These are phyloP conservation scores for Claviceps fusiformis DNA, from an alignment of 2,329 filamentous ascomycete genomes.

Conservation along the genomic window DNA sequence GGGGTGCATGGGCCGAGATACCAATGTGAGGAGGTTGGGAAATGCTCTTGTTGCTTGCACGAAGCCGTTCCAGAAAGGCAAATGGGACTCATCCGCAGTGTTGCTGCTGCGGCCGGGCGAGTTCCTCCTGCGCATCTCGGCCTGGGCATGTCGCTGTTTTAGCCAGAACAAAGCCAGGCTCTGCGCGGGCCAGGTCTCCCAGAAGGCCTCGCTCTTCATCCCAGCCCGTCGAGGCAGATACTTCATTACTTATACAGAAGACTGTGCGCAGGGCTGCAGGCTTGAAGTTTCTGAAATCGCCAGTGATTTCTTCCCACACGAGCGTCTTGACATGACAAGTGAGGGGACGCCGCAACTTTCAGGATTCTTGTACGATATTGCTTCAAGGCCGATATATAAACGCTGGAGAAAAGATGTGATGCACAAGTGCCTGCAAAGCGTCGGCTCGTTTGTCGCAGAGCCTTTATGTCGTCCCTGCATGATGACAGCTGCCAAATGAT, in stretches of 20 bases:
- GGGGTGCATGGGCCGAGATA: not conserved
- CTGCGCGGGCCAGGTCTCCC: not conserved
- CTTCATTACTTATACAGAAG: not conserved
- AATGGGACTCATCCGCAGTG: no score
- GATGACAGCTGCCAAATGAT: not conserved
- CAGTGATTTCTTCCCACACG: not conserved
- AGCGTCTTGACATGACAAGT: not conserved
- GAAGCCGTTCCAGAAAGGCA: not conserved
- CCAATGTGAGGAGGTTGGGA: not conserved
- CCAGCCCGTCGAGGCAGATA: not conserved
- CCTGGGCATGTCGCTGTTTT: not conserved
- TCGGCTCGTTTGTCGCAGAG: not conserved
- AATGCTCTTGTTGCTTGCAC: not conserved
- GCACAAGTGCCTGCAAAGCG: not conserved
- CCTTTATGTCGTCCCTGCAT: not conserved
- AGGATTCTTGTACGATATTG: not conserved
- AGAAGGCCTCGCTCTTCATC: not conserved
- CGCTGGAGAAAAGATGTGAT: not conserved
- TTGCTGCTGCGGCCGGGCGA: no score
- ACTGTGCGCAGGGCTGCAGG: not conserved
- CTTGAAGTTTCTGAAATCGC: not conserved
- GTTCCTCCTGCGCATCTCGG: not conserved
- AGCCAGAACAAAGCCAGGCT: not conserved
- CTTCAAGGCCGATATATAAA: not conserved
- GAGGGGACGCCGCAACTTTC: not conserved